Conservation (phyloP, 495 filamentous ascomycete species). For the Pseudevernia furfuracea region DNA sequence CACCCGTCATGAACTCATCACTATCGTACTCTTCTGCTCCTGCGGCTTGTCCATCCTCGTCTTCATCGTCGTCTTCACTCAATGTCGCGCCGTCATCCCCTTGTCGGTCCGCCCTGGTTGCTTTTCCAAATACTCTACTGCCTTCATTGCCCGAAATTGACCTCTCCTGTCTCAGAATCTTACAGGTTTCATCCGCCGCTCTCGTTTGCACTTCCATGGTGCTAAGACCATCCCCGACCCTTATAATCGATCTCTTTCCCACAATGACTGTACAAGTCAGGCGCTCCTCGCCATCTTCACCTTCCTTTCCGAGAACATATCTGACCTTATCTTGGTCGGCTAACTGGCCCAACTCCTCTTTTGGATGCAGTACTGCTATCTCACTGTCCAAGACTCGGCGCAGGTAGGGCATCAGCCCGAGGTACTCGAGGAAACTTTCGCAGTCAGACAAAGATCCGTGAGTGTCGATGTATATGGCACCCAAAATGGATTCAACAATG, state of each 20-base stretch:
- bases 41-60: slow-evolving; percentile 12
- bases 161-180: slow-evolving; percentile 27
- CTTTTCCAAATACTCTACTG: slow-evolving; percentile 13
- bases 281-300: slow-evolving; percentile 27
- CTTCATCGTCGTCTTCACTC: slow-evolving; percentile 15
- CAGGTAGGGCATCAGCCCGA: slow-evolving; percentile 61
- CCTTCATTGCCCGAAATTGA: slow-evolving; percentile 12
- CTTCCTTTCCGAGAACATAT: slow-evolving; percentile 23
- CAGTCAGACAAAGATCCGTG: slow-evolving; percentile 51
- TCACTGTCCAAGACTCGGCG: slow-evolving; percentile 48
- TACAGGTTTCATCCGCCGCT: slow-evolving; percentile 46
- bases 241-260: slow-evolving; percentile 40
- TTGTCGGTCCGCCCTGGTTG: slow-evolving; percentile 17
- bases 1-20: slow-evolving; percentile 25
- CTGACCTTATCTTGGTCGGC: slow-evolving; percentile 44
- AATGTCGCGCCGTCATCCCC: slow-evolving; percentile 22
- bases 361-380: slow-evolving; percentile 65
- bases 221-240: slow-evolving; percentile 39
- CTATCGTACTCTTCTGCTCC: slow-evolving; percentile 24
- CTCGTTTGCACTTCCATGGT: slow-evolving; percentile 49
- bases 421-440: slow-evolving; percentile 47
- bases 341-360: slow-evolving; percentile 56
- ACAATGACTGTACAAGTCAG: slow-evolving; percentile 46
- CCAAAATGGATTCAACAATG: slow-evolving; percentile 71
- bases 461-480: slow-evolving; percentile 80